Percentiles rank a stretch among this genome's conserved stretches.
phyloP scores from a whole-genome alignment of 1,284 basidiomycete genomes.

The Mycena sp. region DNA sequence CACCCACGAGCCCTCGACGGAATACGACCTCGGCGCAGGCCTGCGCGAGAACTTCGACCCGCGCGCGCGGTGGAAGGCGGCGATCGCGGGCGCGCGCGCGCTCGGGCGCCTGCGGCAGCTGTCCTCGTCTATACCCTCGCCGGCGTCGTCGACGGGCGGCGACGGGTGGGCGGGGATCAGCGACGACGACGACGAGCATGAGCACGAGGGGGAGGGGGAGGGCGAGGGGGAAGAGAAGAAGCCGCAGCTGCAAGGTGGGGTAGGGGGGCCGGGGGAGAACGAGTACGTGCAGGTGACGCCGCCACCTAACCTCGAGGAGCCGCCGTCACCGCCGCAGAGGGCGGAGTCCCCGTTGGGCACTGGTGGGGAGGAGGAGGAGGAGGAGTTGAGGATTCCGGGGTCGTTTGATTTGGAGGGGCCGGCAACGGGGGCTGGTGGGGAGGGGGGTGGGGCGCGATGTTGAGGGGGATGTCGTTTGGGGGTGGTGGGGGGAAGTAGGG shows the following conservation, averaged over 20 bases:
- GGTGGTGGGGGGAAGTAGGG: too few species aligned
- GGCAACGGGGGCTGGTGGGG: conserved; percentile 27
- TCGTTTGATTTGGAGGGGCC: conserved; percentile 49
- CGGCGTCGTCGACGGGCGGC: too few species aligned
- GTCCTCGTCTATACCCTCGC: too few species aligned
- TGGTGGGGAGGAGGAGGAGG: conserved; percentile 24
- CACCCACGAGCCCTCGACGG: conserved; percentile 62
- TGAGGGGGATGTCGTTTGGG: conserved; percentile 31
- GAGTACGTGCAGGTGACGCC: conserved; percentile 45
- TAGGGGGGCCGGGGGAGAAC: conserved; percentile 40
- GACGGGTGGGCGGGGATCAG: conserved; percentile 30
- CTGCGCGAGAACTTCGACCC: conserved; percentile 84
- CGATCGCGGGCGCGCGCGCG: conserved; percentile 71
- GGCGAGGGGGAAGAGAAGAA: conserved; percentile 30
- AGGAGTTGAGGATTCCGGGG: conserved; percentile 56
- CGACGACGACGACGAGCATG: conserved; percentile 42
- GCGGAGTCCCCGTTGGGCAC: conserved; percentile 50
- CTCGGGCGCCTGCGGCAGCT: conserved; percentile 61
- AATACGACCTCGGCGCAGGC: conserved; percentile 76
- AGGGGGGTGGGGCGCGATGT: conserved; percentile 41
- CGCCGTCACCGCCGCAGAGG: conserved; percentile 31
- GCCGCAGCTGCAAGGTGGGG: too few species aligned
- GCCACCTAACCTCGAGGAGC: conserved; percentile 35
- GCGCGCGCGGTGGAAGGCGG: conserved; percentile 71
- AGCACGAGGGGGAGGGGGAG: conserved; percentile 48